Evolutionary conservation across 208 protist species (phyloP).

Genomic region (Acanthamoeba lenticulata): DNA sequence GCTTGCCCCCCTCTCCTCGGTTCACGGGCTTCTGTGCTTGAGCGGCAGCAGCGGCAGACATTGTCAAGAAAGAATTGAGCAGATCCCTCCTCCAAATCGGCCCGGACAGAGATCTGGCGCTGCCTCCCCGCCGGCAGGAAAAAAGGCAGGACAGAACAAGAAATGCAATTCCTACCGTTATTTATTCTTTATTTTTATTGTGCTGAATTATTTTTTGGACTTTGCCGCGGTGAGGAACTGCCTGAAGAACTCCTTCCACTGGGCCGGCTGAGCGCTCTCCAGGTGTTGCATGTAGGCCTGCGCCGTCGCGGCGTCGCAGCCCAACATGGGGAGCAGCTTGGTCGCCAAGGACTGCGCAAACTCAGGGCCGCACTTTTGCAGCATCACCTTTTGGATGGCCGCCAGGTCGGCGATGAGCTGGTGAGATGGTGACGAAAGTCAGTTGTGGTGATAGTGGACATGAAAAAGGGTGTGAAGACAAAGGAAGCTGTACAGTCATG

Average conservation of each 20-base stretch:
- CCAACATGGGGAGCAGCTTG: constrained; percentile 1
- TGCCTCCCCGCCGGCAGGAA: not conserved
- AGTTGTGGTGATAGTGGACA: not conserved
- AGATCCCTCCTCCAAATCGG: too few species aligned
- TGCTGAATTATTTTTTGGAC: not conserved
- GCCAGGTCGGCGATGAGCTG: constrained; percentile 31
- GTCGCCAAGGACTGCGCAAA: constrained; percentile 21
- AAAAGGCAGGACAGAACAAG: not conserved
- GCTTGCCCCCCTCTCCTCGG: not conserved
- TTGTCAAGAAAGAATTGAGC: too few species aligned
- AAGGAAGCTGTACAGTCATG: constrained; percentile 6
- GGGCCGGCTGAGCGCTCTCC: not conserved
- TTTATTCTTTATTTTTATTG: not conserved
- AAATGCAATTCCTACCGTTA: not conserved
- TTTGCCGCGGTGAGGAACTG: constrained; percentile 18
- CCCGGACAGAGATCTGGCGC: too few species aligned
- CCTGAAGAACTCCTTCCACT: constrained; percentile 59
- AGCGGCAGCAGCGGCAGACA: constrained; percentile 32
- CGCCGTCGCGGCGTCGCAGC: constrained; percentile 9
- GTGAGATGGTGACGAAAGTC: not conserved
- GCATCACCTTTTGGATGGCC: constrained; percentile 13
- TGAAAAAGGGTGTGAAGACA: not conserved
- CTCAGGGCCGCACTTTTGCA: constrained; percentile 55
- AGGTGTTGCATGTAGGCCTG: constrained; percentile 30
- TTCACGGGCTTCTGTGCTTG: constrained; percentile 53